These are phyloP conservation scores for Colletotrichum sp. DNA, from an alignment of 2,329 filamentous ascomycete species.

Conservation along the genomic window DNA sequence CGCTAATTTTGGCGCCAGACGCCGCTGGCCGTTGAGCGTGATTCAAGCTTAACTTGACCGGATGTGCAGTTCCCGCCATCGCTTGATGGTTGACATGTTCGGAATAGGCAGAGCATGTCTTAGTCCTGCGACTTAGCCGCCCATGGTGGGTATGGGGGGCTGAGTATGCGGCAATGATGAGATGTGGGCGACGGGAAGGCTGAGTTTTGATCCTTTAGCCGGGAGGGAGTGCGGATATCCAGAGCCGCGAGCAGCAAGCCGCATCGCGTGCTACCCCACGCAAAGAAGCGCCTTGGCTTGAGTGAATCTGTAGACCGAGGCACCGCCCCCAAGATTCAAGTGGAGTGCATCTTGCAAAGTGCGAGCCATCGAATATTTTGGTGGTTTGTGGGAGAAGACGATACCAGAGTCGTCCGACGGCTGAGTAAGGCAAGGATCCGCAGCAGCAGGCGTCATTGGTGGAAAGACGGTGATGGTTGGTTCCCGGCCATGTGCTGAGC, in stretches of 20 bases:
- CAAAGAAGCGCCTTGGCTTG: slow-evolving; percentile 7
- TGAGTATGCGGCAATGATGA: slow-evolving; percentile 15
- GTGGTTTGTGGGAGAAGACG: not conserved
- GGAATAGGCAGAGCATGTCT: not conserved
- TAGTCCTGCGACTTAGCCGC: slow-evolving; percentile 1
- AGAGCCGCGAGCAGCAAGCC: slow-evolving; percentile 24
- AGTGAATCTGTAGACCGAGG: not conserved
- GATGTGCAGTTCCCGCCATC: not conserved
- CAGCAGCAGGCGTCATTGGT: slow-evolving; percentile 3
- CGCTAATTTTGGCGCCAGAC: slow-evolving; percentile 20
- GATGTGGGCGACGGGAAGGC: slow-evolving; percentile 20
- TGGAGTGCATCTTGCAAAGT: slow-evolving; percentile 3
- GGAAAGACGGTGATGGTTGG: not conserved
- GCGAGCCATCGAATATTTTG: not conserved
- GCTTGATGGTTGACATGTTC: not conserved
- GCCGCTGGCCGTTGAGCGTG: not conserved
- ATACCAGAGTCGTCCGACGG: not conserved
- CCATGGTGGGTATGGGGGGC: slow-evolving; percentile 6
- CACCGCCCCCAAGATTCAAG: slow-evolving; percentile 8
- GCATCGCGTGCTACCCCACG: slow-evolving; percentile 18
- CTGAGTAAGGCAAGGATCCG: not conserved
- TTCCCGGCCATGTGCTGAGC: slow-evolving; percentile 3
- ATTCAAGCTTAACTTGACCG: not conserved
- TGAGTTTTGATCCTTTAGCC: slow-evolving; percentile 2
- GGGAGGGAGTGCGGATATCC: slow-evolving; percentile 19